Evolutionary conservation across 192 early-diverging fungal genomes (phyloP), one percentile per base, ranked within the genome.

Genomic region (Podila epicladia): DNA sequence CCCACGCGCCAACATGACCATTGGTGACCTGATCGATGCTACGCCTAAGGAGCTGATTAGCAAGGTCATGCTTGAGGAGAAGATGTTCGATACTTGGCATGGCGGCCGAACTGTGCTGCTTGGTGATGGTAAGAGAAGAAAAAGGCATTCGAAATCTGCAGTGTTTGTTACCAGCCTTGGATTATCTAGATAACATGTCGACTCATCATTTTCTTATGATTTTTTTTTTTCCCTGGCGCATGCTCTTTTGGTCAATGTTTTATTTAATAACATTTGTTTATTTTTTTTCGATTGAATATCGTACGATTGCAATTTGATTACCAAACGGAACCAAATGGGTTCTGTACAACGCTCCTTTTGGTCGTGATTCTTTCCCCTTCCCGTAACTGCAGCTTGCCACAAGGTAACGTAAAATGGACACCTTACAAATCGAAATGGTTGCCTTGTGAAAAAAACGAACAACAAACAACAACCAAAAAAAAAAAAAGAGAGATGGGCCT

Each of bases 381-480:
- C 12, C 38, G 12, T 45, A 2, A 20, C 29, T 7, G 31, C 24
- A 72, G 70, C 70, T 3, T 72, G 70, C 62, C 70, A 72, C 70
- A 72, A 72, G 70, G 70, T 72, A 72, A 51, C 33, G 41, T 62
- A 31, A 32, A 58, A 37, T 9, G 20, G 20, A 57, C 32, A 35
- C 15, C 5, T 5, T 7, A 32, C 26, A 22, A 64, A 57, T 32
- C n/a, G 2, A 31, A 58, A 38, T 32, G 67, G 11, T 71, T 19
- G 41, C 38, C 24, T 4, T 62, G n/a, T 49, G 32, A 51, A 19
- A 45, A 45, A 15, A 15, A 45, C 13, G 15, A 13, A 41, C 41
- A 41, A 41, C 41, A 41, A n/a, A n/a, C n/a, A 41, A 41, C 41
- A 41, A 37, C 4, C 3, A 37, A 37, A 45, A 33, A 33, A 45